Evolutionary conservation across 2,329 filamentous ascomycete species (phyloP).

Genomic region (Aspergillus vadensis): DNA sequence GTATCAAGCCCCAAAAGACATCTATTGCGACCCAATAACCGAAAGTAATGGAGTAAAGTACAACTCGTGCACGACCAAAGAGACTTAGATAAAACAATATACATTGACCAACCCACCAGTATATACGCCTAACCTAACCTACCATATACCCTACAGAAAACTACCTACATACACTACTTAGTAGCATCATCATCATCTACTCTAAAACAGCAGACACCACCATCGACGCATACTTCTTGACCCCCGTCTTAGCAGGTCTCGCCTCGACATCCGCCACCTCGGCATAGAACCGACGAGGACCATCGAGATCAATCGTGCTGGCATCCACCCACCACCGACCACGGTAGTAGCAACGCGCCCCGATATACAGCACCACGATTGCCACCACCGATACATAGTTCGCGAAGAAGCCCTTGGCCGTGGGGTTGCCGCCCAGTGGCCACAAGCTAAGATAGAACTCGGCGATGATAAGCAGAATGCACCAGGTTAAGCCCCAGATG

Average conservation of each 20-base stretch:
- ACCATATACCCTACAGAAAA: not conserved
- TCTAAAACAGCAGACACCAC: conserved; percentile 8
- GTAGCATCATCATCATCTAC: not conserved
- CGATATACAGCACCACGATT: conserved; percentile 46
- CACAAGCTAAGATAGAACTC: conserved; percentile 54
- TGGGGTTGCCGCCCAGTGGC: conserved; percentile 40
- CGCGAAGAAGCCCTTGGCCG: conserved; percentile 50
- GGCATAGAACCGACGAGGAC: conserved; percentile 16
- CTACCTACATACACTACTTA: not conserved
- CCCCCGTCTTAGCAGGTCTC: conserved; percentile 8
- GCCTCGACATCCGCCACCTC: conserved; percentile 19
- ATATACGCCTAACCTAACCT: not conserved
- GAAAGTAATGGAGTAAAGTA: too few relatives aligned
- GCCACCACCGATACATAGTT: conserved; percentile 50
- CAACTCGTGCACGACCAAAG: too few relatives aligned
- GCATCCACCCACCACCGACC: conserved; percentile 40
- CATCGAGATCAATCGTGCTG: conserved; percentile 40
- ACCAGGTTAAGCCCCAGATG: conserved; percentile 50
- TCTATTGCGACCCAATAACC: too few relatives aligned
- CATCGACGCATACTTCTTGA: conserved; percentile 8
- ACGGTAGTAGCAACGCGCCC: conserved; percentile 44
- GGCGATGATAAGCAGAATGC: conserved; percentile 48
- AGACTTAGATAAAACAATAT: not conserved
- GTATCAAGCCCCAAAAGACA: too few relatives aligned
- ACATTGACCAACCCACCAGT: not conserved